Base-by-base conservation (phyloP, 2,329 filamentous ascomycete genomes). In the Apiospora phragmitis region DNA sequence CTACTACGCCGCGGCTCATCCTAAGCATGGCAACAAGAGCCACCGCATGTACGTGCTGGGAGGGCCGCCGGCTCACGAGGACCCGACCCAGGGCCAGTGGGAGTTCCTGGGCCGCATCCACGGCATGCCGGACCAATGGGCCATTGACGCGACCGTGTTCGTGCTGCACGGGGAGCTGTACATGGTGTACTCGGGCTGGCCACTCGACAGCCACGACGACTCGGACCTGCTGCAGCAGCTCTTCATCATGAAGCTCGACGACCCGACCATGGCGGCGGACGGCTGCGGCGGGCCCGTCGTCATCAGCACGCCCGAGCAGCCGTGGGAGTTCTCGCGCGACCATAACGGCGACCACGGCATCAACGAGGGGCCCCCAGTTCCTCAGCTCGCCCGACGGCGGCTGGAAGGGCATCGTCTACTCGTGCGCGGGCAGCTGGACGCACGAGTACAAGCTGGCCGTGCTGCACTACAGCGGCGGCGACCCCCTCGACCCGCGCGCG, bases 1-100 rank as follows among this genome's bases (percentile, higher is more conserved):
- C n/a, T 80, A 80, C 73, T 79, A 79, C 62, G 74, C 79, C 1
- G 79, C 79, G 3, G 77, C 78, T 24, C 72, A 77, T 65, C 73
- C 76, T 18, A 71, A 71, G 29, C 74, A 69, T 42, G 79, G 78
- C n/a, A 79, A 77, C 51, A 75, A 75, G 62, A 78, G 77, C 71
- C 79, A 80, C 67, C 76, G 79, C 42, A 78, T 80, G 75, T 80
- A 77, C 69, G 78, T 80, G 16, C 71, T 80, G 5, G 79, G 78
- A 9, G 79, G 79, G 0, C 77, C 78, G 1, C 59, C 74, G 0
- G 71, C 77, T 18, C 71, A 66, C 11, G 75, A 76, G 43, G 75
- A 79, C 41, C 79, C 79, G 6, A 77, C 75, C 21, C 70, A 66
- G 3, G 77, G 76, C 1, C 73, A 73, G 43, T 80, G 78, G 78